phyloP scores from a whole-genome alignment of 768 basidiomycete genomes.

The Termitomyces sp. region DNA sequence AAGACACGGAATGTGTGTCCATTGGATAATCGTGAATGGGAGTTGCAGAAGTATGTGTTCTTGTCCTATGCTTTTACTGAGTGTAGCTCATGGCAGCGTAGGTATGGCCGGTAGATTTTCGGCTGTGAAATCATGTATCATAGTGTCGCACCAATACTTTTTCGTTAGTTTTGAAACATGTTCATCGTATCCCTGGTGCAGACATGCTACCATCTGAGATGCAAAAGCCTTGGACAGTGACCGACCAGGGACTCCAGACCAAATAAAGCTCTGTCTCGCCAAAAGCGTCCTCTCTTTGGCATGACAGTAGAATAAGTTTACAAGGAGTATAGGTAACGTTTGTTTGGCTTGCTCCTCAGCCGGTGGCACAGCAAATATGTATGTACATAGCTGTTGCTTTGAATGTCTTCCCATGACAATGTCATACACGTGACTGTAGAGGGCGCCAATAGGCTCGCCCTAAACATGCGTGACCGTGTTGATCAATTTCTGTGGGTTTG shows the following conservation, averaged over 20 bases:
- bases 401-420: not conserved
- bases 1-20: constrained; percentile 97
- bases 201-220: not conserved
- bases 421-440: not conserved
- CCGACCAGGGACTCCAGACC: not conserved
- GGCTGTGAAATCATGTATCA: not conserved
- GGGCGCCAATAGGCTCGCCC: constrained; percentile 11
- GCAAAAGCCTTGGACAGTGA: no score
- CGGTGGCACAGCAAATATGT: not conserved
- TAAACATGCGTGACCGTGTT: constrained; percentile 14
- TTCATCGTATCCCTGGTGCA: not conserved
- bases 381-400: no score
- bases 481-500: not conserved
- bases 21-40: constrained; percentile 95
- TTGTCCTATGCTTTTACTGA: not conserved
- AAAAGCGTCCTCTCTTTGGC: not conserved
- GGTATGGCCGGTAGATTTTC: constrained; percentile 12
- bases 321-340: no score
- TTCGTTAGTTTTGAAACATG: not conserved
- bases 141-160: not conserved
- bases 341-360: not conserved
- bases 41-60: constrained; percentile 89
- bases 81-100: not conserved
- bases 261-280: not conserved
- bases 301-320: not conserved